phyloP scores from a whole-genome alignment of 306 rosid genomes.

The Pterocarpus macrocarpus region DNA sequence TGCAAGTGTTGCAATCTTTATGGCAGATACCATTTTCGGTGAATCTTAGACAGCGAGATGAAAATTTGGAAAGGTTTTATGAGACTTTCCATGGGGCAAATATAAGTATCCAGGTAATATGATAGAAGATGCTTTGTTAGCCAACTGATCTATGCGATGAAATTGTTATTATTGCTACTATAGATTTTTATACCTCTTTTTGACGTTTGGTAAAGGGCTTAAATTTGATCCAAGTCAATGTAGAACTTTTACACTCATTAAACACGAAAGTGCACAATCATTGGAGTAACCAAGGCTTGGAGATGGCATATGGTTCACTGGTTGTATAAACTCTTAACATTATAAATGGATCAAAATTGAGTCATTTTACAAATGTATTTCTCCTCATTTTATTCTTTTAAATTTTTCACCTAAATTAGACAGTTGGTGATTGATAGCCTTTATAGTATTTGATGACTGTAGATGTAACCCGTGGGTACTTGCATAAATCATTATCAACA shows the following conservation, averaged over 20 bases:
- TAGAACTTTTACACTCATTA: constrained; percentile 8
- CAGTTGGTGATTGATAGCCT: constrained; percentile 54
- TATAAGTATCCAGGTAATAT: constrained; percentile 85
- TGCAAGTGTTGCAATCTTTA: constrained; percentile 28
- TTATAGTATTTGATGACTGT: constrained; percentile 81
- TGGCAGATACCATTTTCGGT: constrained; percentile 88
- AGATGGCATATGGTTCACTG: constrained; percentile 13
- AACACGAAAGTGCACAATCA: constrained; percentile 14
- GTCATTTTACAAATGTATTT: constrained; percentile 7
- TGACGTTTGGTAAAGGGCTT: constrained; percentile 1
- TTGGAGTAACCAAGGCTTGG: constrained; percentile 28
- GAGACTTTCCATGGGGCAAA: constrained; percentile 95
- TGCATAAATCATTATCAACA: constrained; percentile 82
- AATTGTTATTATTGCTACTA: constrained; percentile 4
- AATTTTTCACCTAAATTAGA: constrained; percentile 23
- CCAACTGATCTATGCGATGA: constrained; percentile 14
- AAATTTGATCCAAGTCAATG: background rate
- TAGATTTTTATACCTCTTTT: background rate
- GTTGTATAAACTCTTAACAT: background rate
- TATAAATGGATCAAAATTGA: background rate
- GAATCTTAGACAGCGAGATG: constrained; percentile 64
- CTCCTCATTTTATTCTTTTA: background rate
- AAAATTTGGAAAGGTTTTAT: constrained; percentile 69
- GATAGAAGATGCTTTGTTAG: constrained; percentile 27
- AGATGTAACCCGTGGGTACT: constrained; percentile 87